A percentile compares a stretch with the other conserved stretches of the same genome.
Conservation (phyloP, 2,329 filamentous ascomycete genomes). For the Phaeosphaeriaceae sp. region DNA sequence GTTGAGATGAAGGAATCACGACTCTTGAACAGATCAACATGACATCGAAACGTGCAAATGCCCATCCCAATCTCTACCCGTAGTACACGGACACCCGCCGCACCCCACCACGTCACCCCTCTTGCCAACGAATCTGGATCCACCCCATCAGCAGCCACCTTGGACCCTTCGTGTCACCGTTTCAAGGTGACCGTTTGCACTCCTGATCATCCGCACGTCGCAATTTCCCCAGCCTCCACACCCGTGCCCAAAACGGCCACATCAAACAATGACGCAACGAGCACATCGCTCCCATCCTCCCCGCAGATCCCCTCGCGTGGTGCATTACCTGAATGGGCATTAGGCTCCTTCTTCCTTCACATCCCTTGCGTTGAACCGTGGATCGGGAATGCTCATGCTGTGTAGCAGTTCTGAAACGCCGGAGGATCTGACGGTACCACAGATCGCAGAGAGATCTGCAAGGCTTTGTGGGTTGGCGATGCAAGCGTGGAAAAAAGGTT, state of each 20-base stretch:
- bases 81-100: conserved; percentile 14
- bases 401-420: neutral
- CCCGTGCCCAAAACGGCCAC: neutral
- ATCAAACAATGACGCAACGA: neutral
- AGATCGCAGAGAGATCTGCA: neutral
- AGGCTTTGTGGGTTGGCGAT: neutral
- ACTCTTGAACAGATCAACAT: neutral
- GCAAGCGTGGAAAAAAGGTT: neutral
- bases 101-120: conserved; percentile 7
- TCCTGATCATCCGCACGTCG: conserved; percentile 12
- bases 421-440: neutral
- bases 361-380: neutral
- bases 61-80: conserved; percentile 4
- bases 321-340: neutral
- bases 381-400: neutral
- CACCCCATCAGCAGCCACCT: neutral
- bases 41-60: neutral
- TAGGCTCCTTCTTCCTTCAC: neutral
- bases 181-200: conserved; percentile 13
- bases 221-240: conserved; percentile 13
- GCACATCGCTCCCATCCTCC: neutral
- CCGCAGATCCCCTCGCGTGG: neutral
- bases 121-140: neutral
- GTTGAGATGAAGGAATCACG: no score
- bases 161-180: conserved; percentile 13